Percentiles rank a stretch among this genome's conserved stretches.
phyloP scores from a whole-genome alignment of 192 early-diverging fungal genomes.

The Radiomyces spectabilis region DNA sequence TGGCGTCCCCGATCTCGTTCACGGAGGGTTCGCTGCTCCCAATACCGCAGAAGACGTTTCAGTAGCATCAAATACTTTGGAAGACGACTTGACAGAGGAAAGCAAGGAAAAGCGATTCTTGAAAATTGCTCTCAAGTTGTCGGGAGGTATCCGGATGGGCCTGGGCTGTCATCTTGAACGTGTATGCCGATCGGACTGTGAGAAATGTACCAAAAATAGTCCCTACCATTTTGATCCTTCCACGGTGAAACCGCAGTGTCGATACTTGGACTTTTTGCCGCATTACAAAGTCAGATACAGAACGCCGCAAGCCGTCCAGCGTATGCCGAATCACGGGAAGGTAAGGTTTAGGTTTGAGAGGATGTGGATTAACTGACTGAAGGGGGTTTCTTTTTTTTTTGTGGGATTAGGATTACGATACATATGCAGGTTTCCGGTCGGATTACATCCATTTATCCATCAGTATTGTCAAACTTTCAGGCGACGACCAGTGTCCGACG shows the following conservation, averaged over 20 bases:
- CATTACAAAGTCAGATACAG: conserved; percentile 33
- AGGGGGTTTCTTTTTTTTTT: neutral
- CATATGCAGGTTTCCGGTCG: conserved; percentile 36
- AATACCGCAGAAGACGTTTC: conserved; percentile 2
- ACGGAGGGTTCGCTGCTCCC: conserved; percentile 19
- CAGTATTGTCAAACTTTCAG: conserved; percentile 25
- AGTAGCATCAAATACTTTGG: neutral
- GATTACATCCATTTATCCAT: conserved; percentile 35
- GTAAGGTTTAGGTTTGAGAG: conserved; percentile 5
- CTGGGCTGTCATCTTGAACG: conserved; percentile 35
- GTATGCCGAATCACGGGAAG: conserved; percentile 4
- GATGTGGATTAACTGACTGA: neutral
- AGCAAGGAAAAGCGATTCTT: conserved; percentile 3
- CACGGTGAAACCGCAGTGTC: conserved; percentile 7
- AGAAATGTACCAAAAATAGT: conserved; percentile 11
- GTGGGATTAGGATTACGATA: conserved; percentile 29
- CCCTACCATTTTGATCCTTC: neutral
- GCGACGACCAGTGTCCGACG: too few species aligned
- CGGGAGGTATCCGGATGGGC: conserved; percentile 36
- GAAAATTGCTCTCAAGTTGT: conserved; percentile 28
- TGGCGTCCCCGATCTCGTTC: conserved; percentile 34
- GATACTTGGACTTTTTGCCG: conserved; percentile 23
- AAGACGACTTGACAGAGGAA: neutral
- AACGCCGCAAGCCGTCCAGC: conserved; percentile 20
- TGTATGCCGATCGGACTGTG: conserved; percentile 13